Percentiles rank a stretch among this genome's conserved stretches.
Conservation (phyloP, 2,329 filamentous ascomycete species). For the Myriosclerotinia scirpicola region DNA sequence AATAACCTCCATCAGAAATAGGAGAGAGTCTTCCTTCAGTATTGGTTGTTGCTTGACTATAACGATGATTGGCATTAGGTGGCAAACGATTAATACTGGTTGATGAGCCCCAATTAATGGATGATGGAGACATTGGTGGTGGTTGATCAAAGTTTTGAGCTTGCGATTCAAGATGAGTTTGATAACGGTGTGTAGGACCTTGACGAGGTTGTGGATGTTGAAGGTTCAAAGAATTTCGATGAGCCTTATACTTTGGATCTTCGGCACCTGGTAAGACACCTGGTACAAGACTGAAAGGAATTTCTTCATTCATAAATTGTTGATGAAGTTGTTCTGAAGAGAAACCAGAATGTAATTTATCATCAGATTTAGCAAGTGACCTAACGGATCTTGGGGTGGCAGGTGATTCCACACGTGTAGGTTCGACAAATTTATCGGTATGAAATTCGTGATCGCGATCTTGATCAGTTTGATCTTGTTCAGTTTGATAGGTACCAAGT, state of each 20-base stretch:
- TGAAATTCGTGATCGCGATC: conserved; percentile 14
- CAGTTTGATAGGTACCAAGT: conserved; percentile 53
- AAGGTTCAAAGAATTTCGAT: conserved; percentile 76
- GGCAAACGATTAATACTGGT: conserved; percentile 54
- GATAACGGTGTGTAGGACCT: conserved; percentile 72
- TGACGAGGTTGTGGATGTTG: conserved; percentile 77
- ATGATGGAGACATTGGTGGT: conserved; percentile 56
- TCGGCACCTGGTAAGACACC: conserved; percentile 41
- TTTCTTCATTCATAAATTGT: conserved; percentile 34
- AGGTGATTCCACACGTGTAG: conserved; percentile 3
- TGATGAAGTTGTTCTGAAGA: conserved; percentile 49
- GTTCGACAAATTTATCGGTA: conserved; percentile 10
- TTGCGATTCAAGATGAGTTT: conserved; percentile 70
- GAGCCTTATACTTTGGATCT: conserved; percentile 79
- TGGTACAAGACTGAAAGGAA: conserved; percentile 36
- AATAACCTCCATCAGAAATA: conserved; percentile 39
- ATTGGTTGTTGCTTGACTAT: conserved; percentile 38
- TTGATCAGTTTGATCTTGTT: conserved; percentile 17
- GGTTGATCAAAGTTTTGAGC: conserved; percentile 64
- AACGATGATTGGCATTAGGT: conserved; percentile 56
- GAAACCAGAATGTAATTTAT: conserved; percentile 59
- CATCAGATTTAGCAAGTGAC: conserved; percentile 46
- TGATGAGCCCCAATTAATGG: conserved; percentile 62
- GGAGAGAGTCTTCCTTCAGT: conserved; percentile 36
- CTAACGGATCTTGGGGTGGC: conserved; percentile 7